Percentiles rank a stretch among this genome's conserved stretches.
phyloP scores from a whole-genome alignment of 139 green algal species.

The Limnomonas spitsbergensis region DNA sequence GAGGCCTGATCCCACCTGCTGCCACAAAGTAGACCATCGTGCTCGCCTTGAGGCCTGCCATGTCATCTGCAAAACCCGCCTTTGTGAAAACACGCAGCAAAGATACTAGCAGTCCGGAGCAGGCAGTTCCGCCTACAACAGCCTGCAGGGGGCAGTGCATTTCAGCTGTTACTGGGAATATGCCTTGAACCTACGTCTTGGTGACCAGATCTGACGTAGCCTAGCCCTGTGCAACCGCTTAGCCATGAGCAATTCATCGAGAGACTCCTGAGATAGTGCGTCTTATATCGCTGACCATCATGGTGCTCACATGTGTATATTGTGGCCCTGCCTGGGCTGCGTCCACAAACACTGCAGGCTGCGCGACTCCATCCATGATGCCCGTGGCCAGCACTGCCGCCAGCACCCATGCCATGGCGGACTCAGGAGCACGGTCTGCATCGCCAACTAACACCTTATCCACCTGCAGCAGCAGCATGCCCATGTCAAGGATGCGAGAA shows the following conservation, averaged over 20 bases:
- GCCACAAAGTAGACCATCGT: neutral
- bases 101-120: conserved; percentile 65
- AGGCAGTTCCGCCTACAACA: conserved; percentile 65
- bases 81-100: conserved; percentile 70
- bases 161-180: neutral
- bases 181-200: no score
- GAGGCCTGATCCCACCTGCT: conserved; percentile 33
- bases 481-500: neutral
- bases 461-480: neutral
- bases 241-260: no score
- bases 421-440: neutral
- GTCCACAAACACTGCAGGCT: conserved; percentile 74
- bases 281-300: no score
- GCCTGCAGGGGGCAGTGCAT: conserved; percentile 45
- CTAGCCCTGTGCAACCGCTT: no score
- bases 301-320: conserved; percentile 61
- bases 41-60: neutral
- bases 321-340: conserved; percentile 43
- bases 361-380: conserved; percentile 58
- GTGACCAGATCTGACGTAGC: no score
- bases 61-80: conserved; percentile 44
- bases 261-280: no score
- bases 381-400: conserved; percentile 52
- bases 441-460: neutral
- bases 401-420: conserved; percentile 33